Evolutionary conservation across 805 yeast genomes (phyloP).

Genomic region (Alloascoidea africana): DNA sequence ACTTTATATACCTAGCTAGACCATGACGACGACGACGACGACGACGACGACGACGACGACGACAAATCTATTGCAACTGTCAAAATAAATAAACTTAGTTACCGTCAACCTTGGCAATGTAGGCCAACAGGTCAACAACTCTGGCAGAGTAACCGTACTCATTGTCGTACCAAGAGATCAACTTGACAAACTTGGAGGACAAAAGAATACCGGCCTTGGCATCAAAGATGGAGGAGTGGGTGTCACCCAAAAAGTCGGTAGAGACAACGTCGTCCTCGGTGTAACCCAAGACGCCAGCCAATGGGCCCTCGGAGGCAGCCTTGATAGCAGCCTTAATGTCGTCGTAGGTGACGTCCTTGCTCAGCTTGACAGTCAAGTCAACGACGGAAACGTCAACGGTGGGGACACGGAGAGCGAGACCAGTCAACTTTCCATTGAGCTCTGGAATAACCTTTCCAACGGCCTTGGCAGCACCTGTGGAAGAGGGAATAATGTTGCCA

Average conservation of each 20-base stretch:
- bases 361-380: conserved; percentile 76
- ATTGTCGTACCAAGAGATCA: conserved; percentile 91
- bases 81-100: too few species aligned
- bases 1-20: too few species aligned
- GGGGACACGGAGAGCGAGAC: conserved; percentile 90
- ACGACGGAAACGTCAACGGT: conserved; percentile 89
- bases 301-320: conserved; percentile 50
- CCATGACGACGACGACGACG: too few species aligned
- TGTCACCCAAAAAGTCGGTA: conserved; percentile 73
- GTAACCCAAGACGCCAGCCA: conserved; percentile 78
- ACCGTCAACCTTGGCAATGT: conserved; percentile 46
- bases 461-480: conserved; percentile 97
- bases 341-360: conserved; percentile 55
- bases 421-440: conserved; percentile 85
- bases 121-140: conserved; percentile 80
- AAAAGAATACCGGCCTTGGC: conserved; percentile 82
- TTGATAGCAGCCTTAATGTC: conserved; percentile 42
- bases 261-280: conserved; percentile 90
- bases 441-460: conserved; percentile 91
- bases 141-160: conserved; percentile 95
- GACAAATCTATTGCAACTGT: too few species aligned
- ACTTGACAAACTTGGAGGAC: conserved; percentile 80
- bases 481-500: conserved; percentile 88
- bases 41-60: too few species aligned
- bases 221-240: conserved; percentile 80